Percentiles rank a stretch among this genome's conserved stretches.
phyloP scores from a whole-genome alignment of 495 filamentous ascomycete species.

The Neurospora terricola region DNA sequence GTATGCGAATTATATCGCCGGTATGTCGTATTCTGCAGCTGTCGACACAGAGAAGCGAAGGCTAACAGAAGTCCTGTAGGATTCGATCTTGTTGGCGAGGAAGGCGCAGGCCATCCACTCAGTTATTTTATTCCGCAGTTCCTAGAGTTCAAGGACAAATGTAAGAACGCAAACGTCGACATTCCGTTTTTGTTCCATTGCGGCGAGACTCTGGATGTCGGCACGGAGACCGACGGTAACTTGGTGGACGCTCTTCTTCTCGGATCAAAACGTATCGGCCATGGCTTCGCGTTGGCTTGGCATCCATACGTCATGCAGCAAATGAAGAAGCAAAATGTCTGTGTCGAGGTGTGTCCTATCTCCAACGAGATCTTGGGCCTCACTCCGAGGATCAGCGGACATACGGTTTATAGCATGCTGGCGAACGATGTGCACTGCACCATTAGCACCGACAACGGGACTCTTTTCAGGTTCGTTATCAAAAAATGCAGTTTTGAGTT shows the following conservation, averaged over 20 bases:
- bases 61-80: conserved; percentile 28
- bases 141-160: conserved; percentile 72
- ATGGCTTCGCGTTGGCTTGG: conserved; percentile 80
- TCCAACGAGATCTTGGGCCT: conserved; percentile 68
- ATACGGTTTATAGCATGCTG: conserved; percentile 40
- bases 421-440: conserved; percentile 44
- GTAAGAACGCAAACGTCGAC: conserved; percentile 54
- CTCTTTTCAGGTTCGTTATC: conserved; percentile 38
- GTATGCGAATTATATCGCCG: conserved; percentile 61
- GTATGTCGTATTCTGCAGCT: conserved; percentile 18
- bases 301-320: conserved; percentile 77
- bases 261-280: conserved; percentile 76
- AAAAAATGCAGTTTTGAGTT: background rate
- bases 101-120: conserved; percentile 61
- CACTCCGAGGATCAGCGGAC: conserved; percentile 35
- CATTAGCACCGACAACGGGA: conserved; percentile 45
- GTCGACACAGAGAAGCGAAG: background rate
- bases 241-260: conserved; percentile 81
- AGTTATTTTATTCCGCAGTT: conserved; percentile 62
- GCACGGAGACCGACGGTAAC: conserved; percentile 69
- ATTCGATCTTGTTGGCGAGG: conserved; percentile 84
- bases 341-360: conserved; percentile 83
- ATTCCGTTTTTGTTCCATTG: conserved; percentile 97
- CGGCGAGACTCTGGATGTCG: conserved; percentile 76
- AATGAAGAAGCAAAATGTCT: conserved; percentile 71